These are phyloP conservation scores for Erysimum cheiranthoides DNA, from an alignment of 345 rosid species.

Conservation along the genomic window DNA sequence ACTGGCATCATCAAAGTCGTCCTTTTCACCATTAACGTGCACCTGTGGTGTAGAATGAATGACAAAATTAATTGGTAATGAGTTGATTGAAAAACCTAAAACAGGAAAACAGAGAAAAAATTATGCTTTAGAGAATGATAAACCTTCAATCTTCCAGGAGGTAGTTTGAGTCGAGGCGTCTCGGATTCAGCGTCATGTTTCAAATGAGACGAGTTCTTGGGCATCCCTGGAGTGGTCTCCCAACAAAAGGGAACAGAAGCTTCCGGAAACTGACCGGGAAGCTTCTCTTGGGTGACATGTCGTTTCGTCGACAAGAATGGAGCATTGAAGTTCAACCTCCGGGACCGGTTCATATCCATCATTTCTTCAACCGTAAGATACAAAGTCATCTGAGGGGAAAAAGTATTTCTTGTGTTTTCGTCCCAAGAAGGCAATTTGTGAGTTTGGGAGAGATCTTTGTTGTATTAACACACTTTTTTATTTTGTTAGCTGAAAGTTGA, in stretches of 20 bases:
- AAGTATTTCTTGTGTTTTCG: slow-evolving; percentile 15
- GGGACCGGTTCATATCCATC: slow-evolving; percentile 49
- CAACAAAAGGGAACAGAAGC: slow-evolving; percentile 77
- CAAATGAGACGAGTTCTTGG: slow-evolving; percentile 48
- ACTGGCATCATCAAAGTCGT: slow-evolving; percentile 20
- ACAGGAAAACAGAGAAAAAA: background rate
- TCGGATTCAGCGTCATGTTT: slow-evolving; percentile 42
- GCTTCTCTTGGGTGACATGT: slow-evolving; percentile 40
- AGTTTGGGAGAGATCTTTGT: slow-evolving; percentile 29
- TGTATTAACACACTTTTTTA: slow-evolving; percentile 7
- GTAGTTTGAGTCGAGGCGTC: slow-evolving; percentile 72
- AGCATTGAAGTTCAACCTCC: slow-evolving; percentile 70
- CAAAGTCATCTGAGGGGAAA: slow-evolving; percentile 21
- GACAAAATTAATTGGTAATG: slow-evolving; percentile 18
- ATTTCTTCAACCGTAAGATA: slow-evolving; percentile 39
- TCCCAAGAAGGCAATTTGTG: slow-evolving; percentile 3
- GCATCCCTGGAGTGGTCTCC: slow-evolving; percentile 88
- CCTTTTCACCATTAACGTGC: slow-evolving; percentile 51
- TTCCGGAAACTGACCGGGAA: slow-evolving; percentile 36
- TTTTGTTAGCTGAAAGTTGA: slow-evolving; percentile 33
- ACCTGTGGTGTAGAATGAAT: slow-evolving; percentile 22
- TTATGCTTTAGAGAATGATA: slow-evolving; percentile 28
- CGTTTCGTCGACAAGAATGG: slow-evolving; percentile 78
- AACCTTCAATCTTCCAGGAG: slow-evolving; percentile 62
- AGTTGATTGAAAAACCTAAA: slow-evolving; percentile 8